phyloP scores from a whole-genome alignment of 2,329 filamentous ascomycete species.

The Pseudocercospora musae region DNA sequence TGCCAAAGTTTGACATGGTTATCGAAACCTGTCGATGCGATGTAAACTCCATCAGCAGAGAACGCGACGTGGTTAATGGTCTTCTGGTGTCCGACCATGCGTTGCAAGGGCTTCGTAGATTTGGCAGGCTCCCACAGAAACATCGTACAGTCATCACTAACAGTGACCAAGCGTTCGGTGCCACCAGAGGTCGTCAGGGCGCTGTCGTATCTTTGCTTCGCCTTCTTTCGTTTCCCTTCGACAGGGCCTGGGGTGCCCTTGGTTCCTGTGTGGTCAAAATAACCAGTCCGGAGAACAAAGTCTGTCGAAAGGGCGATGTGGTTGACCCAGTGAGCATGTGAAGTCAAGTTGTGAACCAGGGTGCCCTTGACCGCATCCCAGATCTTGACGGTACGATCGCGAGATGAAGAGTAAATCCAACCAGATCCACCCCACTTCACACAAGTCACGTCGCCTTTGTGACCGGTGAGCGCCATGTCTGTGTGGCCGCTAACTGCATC shows the following conservation, averaged over 20 bases:
- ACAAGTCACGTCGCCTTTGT: slow-evolving; percentile 84
- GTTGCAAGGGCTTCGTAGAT: slow-evolving; percentile 78
- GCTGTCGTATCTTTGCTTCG: slow-evolving; percentile 79
- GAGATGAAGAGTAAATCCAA: slow-evolving; percentile 76
- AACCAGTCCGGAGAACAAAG: slow-evolving; percentile 80
- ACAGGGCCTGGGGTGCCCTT: slow-evolving; percentile 62
- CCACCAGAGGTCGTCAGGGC: slow-evolving; percentile 62
- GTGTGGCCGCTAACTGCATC: slow-evolving; percentile 72
- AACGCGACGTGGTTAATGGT: slow-evolving; percentile 95
- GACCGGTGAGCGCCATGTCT: slow-evolving; percentile 79
- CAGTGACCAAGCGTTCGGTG: slow-evolving; percentile 81
- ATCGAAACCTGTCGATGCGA: slow-evolving; percentile 88
- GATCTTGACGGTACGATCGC: slow-evolving; percentile 88
- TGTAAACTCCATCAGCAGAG: slow-evolving; percentile 80
- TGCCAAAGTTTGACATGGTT: slow-evolving; percentile 95
- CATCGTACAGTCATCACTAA: slow-evolving; percentile 94
- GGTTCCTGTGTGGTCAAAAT: slow-evolving; percentile 75
- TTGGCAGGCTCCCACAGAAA: slow-evolving; percentile 85
- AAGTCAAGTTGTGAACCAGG: slow-evolving; percentile 71
- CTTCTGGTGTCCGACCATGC: slow-evolving; percentile 91
- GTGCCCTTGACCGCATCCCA: slow-evolving; percentile 82
- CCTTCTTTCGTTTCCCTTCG: slow-evolving; percentile 69
- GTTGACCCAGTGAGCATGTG: slow-evolving; percentile 94
- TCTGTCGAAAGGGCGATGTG: slow-evolving; percentile 92
- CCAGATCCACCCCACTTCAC: slow-evolving; percentile 94